These are phyloP conservation scores for Irpex sp. DNA, from an alignment of 1,284 basidiomycete genomes.

Conservation along the genomic window DNA sequence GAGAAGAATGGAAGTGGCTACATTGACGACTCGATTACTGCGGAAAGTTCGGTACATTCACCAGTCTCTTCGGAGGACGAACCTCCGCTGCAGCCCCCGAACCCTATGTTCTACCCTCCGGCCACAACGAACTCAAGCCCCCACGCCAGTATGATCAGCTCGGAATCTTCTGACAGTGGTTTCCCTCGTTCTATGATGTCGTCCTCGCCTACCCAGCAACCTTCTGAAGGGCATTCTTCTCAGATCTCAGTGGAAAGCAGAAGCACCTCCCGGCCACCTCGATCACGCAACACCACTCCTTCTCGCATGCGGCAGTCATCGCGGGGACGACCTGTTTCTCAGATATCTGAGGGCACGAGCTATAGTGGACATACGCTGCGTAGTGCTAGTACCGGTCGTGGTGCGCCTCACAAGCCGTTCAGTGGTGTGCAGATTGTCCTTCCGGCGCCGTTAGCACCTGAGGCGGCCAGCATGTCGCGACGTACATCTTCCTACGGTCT, in stretches of 20 bases:
- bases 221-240: constrained; percentile 4
- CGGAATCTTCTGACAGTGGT: constrained; percentile 15
- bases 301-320: neutral
- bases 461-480: constrained; percentile 19
- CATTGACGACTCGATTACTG: constrained; percentile 21
- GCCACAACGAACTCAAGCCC: constrained; percentile 8
- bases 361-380: constrained; percentile 25
- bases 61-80: constrained; percentile 14
- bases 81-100: constrained; percentile 20
- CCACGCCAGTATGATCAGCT: constrained; percentile 16
- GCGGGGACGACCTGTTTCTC: constrained; percentile 29
- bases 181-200: neutral
- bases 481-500: constrained; percentile 21
- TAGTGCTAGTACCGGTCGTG: constrained; percentile 12
- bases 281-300: constrained; percentile 6
- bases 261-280: neutral
- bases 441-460: constrained; percentile 45
- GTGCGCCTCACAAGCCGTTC: constrained; percentile 29
- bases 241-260: constrained; percentile 1
- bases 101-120: constrained; percentile 21
- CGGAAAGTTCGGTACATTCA: constrained; percentile 21
- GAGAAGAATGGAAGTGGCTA: constrained; percentile 21
- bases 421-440: constrained; percentile 55
- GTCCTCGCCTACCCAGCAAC: constrained; percentile 2
- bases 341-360: constrained; percentile 33